These are phyloP conservation scores for Apophysomyces trapeziformis DNA, from an alignment of 371 early-diverging fungal species.

Conservation along the genomic window DNA sequence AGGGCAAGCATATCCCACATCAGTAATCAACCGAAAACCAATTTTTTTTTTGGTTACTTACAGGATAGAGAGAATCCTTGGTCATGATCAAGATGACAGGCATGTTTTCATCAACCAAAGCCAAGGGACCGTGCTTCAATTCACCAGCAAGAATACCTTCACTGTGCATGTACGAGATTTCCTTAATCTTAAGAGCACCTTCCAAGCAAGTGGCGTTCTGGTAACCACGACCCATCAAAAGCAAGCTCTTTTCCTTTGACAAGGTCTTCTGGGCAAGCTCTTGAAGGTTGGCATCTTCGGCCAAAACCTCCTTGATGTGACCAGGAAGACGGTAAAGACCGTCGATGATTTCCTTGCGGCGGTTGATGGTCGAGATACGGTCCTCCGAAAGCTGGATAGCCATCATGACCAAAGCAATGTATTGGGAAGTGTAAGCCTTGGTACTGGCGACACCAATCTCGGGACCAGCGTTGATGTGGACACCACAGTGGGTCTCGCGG, in stretches of 20 bases:
- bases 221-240: constrained; percentile 98
- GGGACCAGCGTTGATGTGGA: constrained; percentile 99
- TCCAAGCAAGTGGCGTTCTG: constrained; percentile 98
- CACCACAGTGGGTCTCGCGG: constrained; percentile 97
- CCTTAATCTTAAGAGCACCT: constrained; percentile 99
- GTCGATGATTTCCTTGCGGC: constrained; percentile 93
- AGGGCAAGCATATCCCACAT: neutral
- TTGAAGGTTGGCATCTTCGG: constrained; percentile 79
- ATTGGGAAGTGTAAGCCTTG: constrained; percentile 99
- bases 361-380: constrained; percentile 78
- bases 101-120: constrained; percentile 97
- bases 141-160: constrained; percentile 99
- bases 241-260: constrained; percentile 81
- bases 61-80: constrained; percentile 35
- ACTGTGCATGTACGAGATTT: constrained; percentile 97
- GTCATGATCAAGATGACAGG: constrained; percentile 75
- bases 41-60: neutral
- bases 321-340: constrained; percentile 87
- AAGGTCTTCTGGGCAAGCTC: constrained; percentile 78
- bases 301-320: constrained; percentile 91
- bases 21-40: neutral
- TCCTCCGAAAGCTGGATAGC: constrained; percentile 94
- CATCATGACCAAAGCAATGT: constrained; percentile 95
- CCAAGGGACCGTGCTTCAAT: constrained; percentile 99
- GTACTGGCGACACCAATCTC: constrained; percentile 99